Base-by-base conservation (phyloP, 2,329 filamentous ascomycete genomes). In the Curvularia eragrostidis region DNA sequence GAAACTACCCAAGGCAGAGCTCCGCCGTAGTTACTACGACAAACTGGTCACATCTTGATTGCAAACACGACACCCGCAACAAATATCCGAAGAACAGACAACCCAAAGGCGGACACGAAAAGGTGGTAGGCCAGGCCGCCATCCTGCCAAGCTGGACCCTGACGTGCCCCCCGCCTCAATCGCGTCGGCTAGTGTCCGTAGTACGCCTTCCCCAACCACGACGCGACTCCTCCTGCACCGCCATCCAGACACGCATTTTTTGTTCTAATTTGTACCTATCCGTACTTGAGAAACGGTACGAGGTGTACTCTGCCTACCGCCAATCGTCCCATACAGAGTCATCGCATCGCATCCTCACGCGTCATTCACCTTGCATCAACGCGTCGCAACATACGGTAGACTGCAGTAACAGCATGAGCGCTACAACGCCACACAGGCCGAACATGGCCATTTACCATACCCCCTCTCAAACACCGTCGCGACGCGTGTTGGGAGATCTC, bases 401-500 rank as follows among this genome's bases (percentile, higher is more conserved):
- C 58, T 50, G 49, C 56, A 56, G 49, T 53, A 49, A 61, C 56
- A 61, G 52, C 50, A 69, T 68, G 64, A 67, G 56, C 57, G 51
- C 63, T 63, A 60, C 61, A 38, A 64, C 67, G 58, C 61, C 67
- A 48, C 69, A 65, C 52, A 66, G 59, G 47, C 56, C 58, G 24
- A 59, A 56, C 42, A 73, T 73, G 68, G 54, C 69, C 21, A 52
- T 68, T 51, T 51, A 62, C 41, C 59, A 70, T 48, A 75, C 59
- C 32, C 70, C 72, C 23, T 61, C 68, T 19, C 71, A 72, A 44
- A 68, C 65, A 36, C 62, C 72, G 13, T 68, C 66, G 43, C 69
- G 75, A 67, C 74, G 74, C 65, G 71, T 70, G 2, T 66, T 78
- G 5, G 74, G 74, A 19, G 69, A 76, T 28, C 57, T 78, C 46